Evolutionary conservation across 192 early-diverging fungal genomes (phyloP).

Genomic region (Podila epicladia): DNA sequence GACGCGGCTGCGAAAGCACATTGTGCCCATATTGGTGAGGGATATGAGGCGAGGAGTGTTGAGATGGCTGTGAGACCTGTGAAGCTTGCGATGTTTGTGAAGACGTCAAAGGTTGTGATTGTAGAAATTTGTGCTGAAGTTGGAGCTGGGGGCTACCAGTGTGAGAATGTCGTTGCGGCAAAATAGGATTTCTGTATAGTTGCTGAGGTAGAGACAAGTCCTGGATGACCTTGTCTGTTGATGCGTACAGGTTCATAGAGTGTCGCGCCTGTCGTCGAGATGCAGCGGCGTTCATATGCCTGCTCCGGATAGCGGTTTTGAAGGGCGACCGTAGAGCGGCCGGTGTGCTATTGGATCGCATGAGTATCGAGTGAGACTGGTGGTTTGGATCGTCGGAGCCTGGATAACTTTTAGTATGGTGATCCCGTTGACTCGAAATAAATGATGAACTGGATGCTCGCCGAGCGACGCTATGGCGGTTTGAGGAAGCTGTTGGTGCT

Average conservation of each 20-base stretch:
- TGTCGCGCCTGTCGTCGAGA: constrained; percentile 29
- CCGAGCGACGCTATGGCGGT: constrained; percentile 17
- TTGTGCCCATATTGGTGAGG: not conserved
- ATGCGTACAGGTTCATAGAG: constrained; percentile 40
- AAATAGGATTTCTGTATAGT: constrained; percentile 29
- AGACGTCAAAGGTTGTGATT: constrained; percentile 14
- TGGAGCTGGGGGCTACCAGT: constrained; percentile 24
- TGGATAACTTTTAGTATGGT: constrained; percentile 12
- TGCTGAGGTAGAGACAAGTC: constrained; percentile 43
- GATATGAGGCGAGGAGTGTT: not conserved
- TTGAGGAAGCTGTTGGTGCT: constrained; percentile 4
- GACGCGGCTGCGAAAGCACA: not conserved
- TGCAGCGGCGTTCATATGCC: constrained; percentile 21
- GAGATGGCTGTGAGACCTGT: not conserved
- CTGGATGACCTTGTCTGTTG: constrained; percentile 47
- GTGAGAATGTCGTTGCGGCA: constrained; percentile 30
- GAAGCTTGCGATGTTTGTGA: not conserved
- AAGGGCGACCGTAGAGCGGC: constrained; percentile 27
- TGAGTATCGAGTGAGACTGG: constrained; percentile 17
- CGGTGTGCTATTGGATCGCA: constrained; percentile 46
- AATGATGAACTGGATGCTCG: constrained; percentile 45
- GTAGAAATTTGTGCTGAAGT: constrained; percentile 38
- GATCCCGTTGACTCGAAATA: constrained; percentile 18
- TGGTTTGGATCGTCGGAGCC: constrained; percentile 30
- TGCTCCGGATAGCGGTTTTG: constrained; percentile 21